These are phyloP conservation scores for Penicillium waksmanii DNA, from an alignment of 495 filamentous ascomycete species.

Conservation along the genomic window DNA sequence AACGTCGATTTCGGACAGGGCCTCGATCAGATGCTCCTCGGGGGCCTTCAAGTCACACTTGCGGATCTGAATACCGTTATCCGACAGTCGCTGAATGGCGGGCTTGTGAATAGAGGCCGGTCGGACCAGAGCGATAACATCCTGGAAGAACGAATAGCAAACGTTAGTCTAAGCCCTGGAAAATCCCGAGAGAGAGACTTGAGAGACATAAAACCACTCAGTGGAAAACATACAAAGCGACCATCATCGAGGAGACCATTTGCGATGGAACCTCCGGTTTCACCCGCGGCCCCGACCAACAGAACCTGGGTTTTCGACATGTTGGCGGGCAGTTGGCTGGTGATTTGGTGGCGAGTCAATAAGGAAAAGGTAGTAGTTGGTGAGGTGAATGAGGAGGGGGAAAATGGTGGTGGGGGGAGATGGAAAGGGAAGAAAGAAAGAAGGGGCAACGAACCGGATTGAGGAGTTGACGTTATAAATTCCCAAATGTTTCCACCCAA, in stretches of 20 bases:
- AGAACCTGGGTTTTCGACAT: constrained; percentile 51
- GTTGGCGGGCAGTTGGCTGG: constrained; percentile 15
- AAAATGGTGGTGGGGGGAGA: constrained; percentile 10
- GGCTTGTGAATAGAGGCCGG: constrained; percentile 54
- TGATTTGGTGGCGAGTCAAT: not conserved
- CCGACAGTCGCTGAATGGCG: constrained; percentile 42
- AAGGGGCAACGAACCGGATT: constrained; percentile 17
- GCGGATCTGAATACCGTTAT: constrained; percentile 51
- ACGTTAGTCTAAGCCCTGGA: too few relatives aligned
- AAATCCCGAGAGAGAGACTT: too few relatives aligned
- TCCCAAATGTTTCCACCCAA: constrained; percentile 33
- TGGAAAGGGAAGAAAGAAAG: constrained; percentile 9
- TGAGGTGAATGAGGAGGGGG: constrained; percentile 4
- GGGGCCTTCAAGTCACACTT: constrained; percentile 49
- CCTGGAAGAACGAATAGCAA: constrained; percentile 34
- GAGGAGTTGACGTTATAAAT: constrained; percentile 43
- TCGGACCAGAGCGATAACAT: constrained; percentile 53
- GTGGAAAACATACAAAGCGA: constrained; percentile 38
- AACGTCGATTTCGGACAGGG: constrained; percentile 53
- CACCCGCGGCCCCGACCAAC: constrained; percentile 51
- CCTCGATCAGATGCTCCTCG: constrained; percentile 50
- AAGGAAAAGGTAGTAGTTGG: constrained; percentile 6
- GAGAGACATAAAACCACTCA: not conserved
- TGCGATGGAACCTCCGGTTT: constrained; percentile 55
- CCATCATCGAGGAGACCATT: constrained; percentile 47